A percentile compares a stretch with the other conserved stretches of the same genome.
Conservation (phyloP, 2,329 filamentous ascomycete species). For the Exophiala aquamarina region DNA sequence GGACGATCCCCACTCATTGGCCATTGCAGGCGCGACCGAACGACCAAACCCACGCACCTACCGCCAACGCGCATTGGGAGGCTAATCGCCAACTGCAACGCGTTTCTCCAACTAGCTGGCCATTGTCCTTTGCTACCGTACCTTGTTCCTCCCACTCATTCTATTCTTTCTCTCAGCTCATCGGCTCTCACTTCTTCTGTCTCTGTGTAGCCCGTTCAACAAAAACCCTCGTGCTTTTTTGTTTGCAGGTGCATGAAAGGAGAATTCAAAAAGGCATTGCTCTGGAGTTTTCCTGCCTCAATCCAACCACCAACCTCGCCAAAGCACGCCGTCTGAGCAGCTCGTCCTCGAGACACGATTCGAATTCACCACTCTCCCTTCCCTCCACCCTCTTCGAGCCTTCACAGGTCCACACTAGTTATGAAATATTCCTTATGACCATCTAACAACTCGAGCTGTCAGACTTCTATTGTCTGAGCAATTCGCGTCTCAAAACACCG, state of each 20-base stretch:
- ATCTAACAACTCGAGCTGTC: conserved; percentile 1
- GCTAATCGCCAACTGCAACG: no score
- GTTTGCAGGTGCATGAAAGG: neutral
- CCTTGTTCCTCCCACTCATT: no score
- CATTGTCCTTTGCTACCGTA: no score
- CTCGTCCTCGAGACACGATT: no score
- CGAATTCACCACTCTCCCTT: neutral
- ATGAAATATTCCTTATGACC: conserved; percentile 11
- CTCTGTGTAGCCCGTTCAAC: conserved; percentile 1
- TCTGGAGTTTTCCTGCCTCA: neutral
- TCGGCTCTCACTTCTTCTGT: no score
- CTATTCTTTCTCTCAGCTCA: no score
- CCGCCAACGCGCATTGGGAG: no score
- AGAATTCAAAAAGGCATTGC: conserved; percentile 2
- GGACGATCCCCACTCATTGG: no score
- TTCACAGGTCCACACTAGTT: conserved; percentile 1
- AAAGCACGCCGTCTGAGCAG: no score
- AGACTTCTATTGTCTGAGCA: conserved; percentile 11
- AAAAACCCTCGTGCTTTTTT: neutral
- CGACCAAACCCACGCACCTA: no score
- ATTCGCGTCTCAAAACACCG: conserved; percentile 7
- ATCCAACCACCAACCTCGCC: neutral
- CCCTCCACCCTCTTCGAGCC: neutral
- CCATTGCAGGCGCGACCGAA: no score
- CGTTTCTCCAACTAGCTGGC: no score